These are phyloP conservation scores for Debaryomyces maramus DNA, from an alignment of 805 yeast species.

Conservation along the genomic window DNA sequence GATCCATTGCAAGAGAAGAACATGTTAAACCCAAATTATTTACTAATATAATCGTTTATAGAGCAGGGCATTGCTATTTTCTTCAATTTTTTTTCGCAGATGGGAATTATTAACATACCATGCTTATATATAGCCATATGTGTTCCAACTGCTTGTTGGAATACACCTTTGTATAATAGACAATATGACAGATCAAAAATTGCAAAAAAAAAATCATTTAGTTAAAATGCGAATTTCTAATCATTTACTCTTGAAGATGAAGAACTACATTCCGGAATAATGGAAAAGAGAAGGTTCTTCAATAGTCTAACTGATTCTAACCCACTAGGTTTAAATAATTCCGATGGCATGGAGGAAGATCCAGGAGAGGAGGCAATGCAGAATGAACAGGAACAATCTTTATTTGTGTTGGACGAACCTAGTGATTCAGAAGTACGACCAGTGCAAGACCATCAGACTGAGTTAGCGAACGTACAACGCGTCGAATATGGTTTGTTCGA, in stretches of 20 bases:
- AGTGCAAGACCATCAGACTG: too few species aligned
- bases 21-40: constrained; percentile 31
- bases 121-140: too few species aligned
- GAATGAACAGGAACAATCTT: neutral
- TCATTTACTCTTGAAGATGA: neutral
- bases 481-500: constrained; percentile 11
- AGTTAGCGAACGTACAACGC: neutral
- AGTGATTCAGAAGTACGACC: neutral
- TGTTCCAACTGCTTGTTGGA: too few species aligned
- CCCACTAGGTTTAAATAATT: too few species aligned
- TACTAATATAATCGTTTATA: constrained; percentile 18
- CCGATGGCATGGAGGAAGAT: neutral
- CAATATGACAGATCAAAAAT: neutral
- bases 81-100: too few species aligned
- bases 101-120: too few species aligned
- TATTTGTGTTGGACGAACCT: neutral
- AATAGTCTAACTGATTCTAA: too few species aligned
- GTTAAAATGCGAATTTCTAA: neutral
- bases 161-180: too few species aligned
- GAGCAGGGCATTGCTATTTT: neutral
- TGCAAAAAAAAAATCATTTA: neutral
- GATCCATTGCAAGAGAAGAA: constrained; percentile 24
- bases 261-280: neutral
- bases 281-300: constrained; percentile 5
- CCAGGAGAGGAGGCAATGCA: neutral